Evolutionary conservation across 1,284 basidiomycete species (phyloP).

Genomic region (Grifola frondosa): DNA sequence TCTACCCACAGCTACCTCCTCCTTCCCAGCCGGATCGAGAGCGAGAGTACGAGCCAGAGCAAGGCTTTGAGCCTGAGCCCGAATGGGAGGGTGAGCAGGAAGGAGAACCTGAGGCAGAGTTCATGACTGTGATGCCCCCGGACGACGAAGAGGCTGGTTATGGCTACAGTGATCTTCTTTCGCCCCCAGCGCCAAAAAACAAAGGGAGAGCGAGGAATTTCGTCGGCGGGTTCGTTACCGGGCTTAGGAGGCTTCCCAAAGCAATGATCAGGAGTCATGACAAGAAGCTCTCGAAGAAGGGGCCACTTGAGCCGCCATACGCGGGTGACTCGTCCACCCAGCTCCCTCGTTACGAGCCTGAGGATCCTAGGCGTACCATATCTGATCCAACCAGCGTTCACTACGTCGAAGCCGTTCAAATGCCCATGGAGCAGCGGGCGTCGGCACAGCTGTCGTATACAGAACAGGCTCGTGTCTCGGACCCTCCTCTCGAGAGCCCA

Average conservation of each 20-base stretch:
- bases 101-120: slow-evolving; percentile 11
- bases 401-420: slow-evolving; percentile 22
- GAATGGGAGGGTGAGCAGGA: slow-evolving; percentile 13
- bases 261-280: slow-evolving; percentile 24
- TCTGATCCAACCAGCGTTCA: slow-evolving; percentile 20
- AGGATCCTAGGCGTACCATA: slow-evolving; percentile 19
- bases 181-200: slow-evolving; percentile 2
- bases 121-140: slow-evolving; percentile 10
- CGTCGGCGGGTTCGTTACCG: slow-evolving; percentile 34
- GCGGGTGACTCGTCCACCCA: slow-evolving; percentile 9
- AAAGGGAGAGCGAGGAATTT: slow-evolving; percentile 23
- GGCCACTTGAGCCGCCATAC: slow-evolving; percentile 9
- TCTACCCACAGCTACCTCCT: slow-evolving; percentile 9
- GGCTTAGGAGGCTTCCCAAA: slow-evolving; percentile 27
- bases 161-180: slow-evolving; percentile 2
- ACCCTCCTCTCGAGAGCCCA: neutral
- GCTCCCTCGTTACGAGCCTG: slow-evolving; percentile 27
- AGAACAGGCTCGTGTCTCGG: slow-evolving; percentile 1
- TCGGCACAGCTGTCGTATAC: slow-evolving; percentile 8
- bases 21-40: slow-evolving; percentile 11
- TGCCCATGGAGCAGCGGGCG: slow-evolving; percentile 16
- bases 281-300: slow-evolving; percentile 17
- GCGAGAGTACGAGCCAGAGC: slow-evolving; percentile 2
- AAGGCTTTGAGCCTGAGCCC: neutral
- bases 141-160: slow-evolving; percentile 2